Percentiles rank a stretch among this genome's conserved stretches.
Conservation (phyloP, 1,284 basidiomycete species). For the Cryptococcus sp. region DNA sequence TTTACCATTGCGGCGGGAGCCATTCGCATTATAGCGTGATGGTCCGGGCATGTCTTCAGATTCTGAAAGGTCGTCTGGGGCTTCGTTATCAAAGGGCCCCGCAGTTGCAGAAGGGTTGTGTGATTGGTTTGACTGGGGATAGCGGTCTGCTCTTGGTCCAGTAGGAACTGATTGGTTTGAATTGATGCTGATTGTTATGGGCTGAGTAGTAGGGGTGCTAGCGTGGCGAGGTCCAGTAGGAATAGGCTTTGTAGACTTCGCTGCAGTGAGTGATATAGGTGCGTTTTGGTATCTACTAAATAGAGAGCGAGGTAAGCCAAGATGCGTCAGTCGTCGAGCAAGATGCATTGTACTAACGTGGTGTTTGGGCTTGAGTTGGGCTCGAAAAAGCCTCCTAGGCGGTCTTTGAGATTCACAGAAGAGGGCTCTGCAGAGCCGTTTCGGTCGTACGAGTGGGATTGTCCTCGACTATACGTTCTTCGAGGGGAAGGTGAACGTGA, state of each 20-base stretch:
- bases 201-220: background rate
- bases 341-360: background rate
- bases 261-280: slow-evolving; percentile 9
- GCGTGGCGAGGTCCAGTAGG: slow-evolving; percentile 22
- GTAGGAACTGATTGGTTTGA: slow-evolving; percentile 13
- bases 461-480: background rate
- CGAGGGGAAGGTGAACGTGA: slow-evolving; percentile 6
- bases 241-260: slow-evolving; percentile 20
- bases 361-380: background rate
- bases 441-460: background rate
- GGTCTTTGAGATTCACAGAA: slow-evolving; percentile 8
- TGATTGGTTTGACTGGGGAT: background rate
- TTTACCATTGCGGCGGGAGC: slow-evolving; percentile 3
- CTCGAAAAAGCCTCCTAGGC: slow-evolving; percentile 10
- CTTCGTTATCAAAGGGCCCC: too few relatives aligned
- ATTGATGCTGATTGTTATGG: too few relatives aligned
- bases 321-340: background rate
- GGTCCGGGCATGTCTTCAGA: slow-evolving; percentile 17
- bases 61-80: background rate
- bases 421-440: background rate
- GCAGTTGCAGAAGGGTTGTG: slow-evolving; percentile 1
- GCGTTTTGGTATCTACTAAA: background rate
- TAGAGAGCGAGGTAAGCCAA: background rate
- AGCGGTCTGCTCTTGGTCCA: slow-evolving; percentile 16
- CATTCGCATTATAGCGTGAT: slow-evolving; percentile 8